Base-by-base conservation (phyloP, 306 rosid genomes). In the Cucurbita maxima region DNA sequence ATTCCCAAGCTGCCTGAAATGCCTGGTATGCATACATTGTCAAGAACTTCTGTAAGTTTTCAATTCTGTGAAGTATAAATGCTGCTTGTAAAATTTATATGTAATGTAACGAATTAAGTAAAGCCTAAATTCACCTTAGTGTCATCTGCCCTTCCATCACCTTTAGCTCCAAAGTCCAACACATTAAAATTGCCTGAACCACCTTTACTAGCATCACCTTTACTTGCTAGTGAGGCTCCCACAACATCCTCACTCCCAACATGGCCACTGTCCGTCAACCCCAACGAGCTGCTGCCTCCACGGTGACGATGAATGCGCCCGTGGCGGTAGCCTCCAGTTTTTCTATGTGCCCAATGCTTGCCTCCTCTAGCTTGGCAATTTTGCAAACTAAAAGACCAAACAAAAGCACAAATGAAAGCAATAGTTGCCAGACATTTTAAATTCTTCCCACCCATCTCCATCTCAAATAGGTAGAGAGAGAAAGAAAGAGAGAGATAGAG, bases 111-210 rank as follows among this genome's bases (percentile, higher is more conserved):
- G 18, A 15, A 13, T 34, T 34, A 19, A 16, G 30, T 15, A 16
- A 34, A 50, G 37, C 6, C 60, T 36, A 52, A 53, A 34, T 10
- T 72, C 63, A 94, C 99, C 99, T 87, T 85, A 2, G 99, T 94
- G 78, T 94, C 99, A 74, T 91, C 99, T 19, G 86, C 48, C 55
- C 58, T 75, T 30, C 96, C 99, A 72, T 94, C 87, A 10, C 99
- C 99, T 79, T 91, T 86, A 8, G 99, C 99, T 71, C 99, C 99
- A 82, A 87, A 94, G 82, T 89, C 79, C 41, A 87, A 79, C 81
- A 94, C 99, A 78, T 88, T 88, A 56, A 82, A 82, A 20, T 79
- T 76, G 60, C 77, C 72, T 14, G 88, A 76, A 71, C 81, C 84
- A 50, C 81, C 85, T 30, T 78, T 78, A 54, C 76, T 22, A 55